Conservation (phyloP, 1,284 basidiomycete genomes). For the Neotropicomus parvogracilis region DNA sequence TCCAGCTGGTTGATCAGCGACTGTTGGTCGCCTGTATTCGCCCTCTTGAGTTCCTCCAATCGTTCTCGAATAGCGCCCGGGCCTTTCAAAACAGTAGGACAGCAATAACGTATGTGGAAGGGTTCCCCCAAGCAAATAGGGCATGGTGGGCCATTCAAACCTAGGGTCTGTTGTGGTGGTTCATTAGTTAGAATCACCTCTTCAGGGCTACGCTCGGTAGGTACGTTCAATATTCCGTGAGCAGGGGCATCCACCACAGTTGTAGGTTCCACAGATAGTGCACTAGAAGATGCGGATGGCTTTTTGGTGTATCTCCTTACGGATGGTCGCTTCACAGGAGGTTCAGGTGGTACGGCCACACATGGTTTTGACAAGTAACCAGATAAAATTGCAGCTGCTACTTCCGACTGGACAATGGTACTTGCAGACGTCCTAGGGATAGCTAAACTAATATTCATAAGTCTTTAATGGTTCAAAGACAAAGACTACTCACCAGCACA, state of each 20-base stretch:
- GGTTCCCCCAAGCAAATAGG: conserved; percentile 40
- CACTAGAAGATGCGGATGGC: conserved; percentile 1
- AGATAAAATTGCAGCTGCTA: conserved; percentile 25
- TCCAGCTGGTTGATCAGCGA: conserved; percentile 38
- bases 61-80: conserved; percentile 38
- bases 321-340: conserved; percentile 9
- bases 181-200: background rate
- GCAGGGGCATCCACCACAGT: background rate
- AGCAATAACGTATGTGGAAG: conserved; percentile 39
- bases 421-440: conserved; percentile 27
- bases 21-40: conserved; percentile 23
- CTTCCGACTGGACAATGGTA: conserved; percentile 15
- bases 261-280: background rate
- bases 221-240: background rate
- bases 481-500: conserved; percentile 26
- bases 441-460: conserved; percentile 26
- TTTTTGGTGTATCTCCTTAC: conserved; percentile 13
- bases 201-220: conserved; percentile 1
- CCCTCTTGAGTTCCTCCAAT: conserved; percentile 35
- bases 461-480: conserved; percentile 11
- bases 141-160: conserved; percentile 27
- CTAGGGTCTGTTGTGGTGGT: background rate
- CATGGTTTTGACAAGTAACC: background rate
- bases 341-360: conserved; percentile 4
- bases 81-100: conserved; percentile 41